phyloP scores from a whole-genome alignment of 495 filamentous ascomycete genomes.

The Apodospora peruviana region DNA sequence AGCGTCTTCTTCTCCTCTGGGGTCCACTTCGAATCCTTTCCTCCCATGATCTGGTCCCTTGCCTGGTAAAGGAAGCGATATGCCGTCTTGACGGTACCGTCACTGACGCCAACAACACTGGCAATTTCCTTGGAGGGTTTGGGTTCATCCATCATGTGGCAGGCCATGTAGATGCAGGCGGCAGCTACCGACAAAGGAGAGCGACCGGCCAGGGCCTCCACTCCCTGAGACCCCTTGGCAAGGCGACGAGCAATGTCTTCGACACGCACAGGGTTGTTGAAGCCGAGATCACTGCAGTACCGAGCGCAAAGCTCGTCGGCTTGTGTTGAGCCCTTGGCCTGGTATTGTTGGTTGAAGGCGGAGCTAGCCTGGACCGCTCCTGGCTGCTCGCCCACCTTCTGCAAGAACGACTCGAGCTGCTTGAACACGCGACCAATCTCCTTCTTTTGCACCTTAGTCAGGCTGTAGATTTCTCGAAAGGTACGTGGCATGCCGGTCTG shows the following conservation, averaged over 20 bases:
- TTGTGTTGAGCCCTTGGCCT: slow-evolving; percentile 70
- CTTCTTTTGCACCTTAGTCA: slow-evolving; percentile 93
- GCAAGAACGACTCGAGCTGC: slow-evolving; percentile 78
- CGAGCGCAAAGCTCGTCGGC: slow-evolving; percentile 81
- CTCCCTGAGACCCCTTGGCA: slow-evolving; percentile 63
- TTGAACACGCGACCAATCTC: slow-evolving; percentile 98
- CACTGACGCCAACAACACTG: slow-evolving; percentile 75
- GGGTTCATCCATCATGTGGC: slow-evolving; percentile 71
- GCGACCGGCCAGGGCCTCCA: slow-evolving; percentile 79
- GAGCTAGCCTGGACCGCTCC: slow-evolving; percentile 24
- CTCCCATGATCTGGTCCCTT: slow-evolving; percentile 61
- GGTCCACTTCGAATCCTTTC: slow-evolving; percentile 58
- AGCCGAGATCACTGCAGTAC: slow-evolving; percentile 73
- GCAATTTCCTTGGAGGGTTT: slow-evolving; percentile 82
- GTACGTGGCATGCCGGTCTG: slow-evolving; percentile 81
- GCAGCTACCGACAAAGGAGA: slow-evolving; percentile 92
- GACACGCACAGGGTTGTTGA: slow-evolving; percentile 58
- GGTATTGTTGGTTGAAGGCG: slow-evolving; percentile 51
- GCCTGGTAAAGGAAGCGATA: slow-evolving; percentile 80
- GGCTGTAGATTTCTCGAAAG: slow-evolving; percentile 83
- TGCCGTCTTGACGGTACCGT: slow-evolving; percentile 90
- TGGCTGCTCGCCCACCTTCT: slow-evolving; percentile 40
- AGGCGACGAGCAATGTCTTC: slow-evolving; percentile 67
- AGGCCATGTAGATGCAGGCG: slow-evolving; percentile 93
- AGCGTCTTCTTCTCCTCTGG: slow-evolving; percentile 60